Base-by-base conservation (phyloP, 768 basidiomycete species). In the Sporobolomyces phaffii region DNA sequence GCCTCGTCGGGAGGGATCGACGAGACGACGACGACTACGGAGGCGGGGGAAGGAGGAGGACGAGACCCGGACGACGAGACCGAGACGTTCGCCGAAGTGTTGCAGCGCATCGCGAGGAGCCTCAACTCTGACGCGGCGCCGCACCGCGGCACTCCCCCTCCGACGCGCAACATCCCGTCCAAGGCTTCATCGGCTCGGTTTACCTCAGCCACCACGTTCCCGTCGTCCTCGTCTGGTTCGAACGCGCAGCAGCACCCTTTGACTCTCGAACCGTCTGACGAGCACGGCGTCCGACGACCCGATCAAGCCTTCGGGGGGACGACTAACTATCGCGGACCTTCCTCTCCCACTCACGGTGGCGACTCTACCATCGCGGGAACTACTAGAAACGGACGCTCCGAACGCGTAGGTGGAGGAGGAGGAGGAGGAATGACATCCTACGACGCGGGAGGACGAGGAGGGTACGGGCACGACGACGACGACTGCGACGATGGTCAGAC, bases 91-190 rank as follows among this genome's bases (percentile, higher is more conserved):
- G 67, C 71, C 22, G 67, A 68, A 15, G 66, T 72, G 8, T 45
- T 72, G 14, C 67, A 68, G 31, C 41, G 71, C 6, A 63, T 72
- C 56, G 61, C 60, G 20, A 47, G 71, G 5, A 62, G 47, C 29
- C 58, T 72, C 56, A 62, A 63, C 24, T 18, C 64, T 7, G 63
- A 65, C 10, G 47, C 60, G 28, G 71, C 66, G 28, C 71, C 64
- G 28, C 71, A 72, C 36, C 41, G 64, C 1, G 71, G 71, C 1
- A 72, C 71, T 0, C 71, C 71, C 18, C 71, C 71, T 3, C 71
- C 71, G 18, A 72, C 71, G 28, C 64, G 71, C 26, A 68, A 68
- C 59, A 63, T 72, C 31, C 67, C 67, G 6, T 44, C 41, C 9
- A 65, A 65, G 47, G 41, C 56, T 34, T 58, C 56, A 28, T 31